Conservation (phyloP, 768 basidiomycete genomes). For the Cystobasidium tubakii region DNA sequence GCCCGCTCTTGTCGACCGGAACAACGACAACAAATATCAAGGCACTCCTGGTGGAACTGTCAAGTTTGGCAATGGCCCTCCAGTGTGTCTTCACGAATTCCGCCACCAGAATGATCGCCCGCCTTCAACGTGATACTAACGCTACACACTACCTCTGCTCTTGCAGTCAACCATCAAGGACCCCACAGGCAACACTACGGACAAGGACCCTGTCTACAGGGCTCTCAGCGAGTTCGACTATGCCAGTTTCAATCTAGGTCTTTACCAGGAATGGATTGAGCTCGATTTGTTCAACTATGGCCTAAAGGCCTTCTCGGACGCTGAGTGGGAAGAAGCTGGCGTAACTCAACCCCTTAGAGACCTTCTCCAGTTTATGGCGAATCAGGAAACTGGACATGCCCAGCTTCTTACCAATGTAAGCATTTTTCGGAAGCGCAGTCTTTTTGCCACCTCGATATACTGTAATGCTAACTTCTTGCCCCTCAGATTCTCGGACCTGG, state of each 20-base stretch:
- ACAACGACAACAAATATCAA: background rate
- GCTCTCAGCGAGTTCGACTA: slow-evolving; percentile 36
- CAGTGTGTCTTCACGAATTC: background rate
- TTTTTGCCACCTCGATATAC: slow-evolving; percentile 50
- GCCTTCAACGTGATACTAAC: background rate
- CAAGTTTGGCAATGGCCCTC: slow-evolving; percentile 15
- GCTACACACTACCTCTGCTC: background rate
- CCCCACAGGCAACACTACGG: slow-evolving; percentile 25
- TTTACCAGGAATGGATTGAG: slow-evolving; percentile 40
- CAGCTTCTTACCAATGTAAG: slow-evolving; percentile 53
- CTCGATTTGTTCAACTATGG: slow-evolving; percentile 38
- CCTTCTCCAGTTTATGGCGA: slow-evolving; percentile 60
- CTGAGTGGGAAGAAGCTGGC: slow-evolving; percentile 59
- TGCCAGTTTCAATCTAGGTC: slow-evolving; percentile 33
- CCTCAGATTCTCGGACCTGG: slow-evolving; percentile 42
- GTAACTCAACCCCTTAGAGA: slow-evolving; percentile 57
- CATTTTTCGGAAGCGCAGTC: too few relatives aligned
- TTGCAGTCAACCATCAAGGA: slow-evolving; percentile 14
- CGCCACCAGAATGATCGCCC: too few relatives aligned
- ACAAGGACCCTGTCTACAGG: slow-evolving; percentile 13
- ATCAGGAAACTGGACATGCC: slow-evolving; percentile 63
- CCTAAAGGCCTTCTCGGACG: slow-evolving; percentile 52
- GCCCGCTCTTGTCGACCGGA: background rate
- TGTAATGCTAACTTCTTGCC: slow-evolving; percentile 37
- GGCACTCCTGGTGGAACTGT: slow-evolving; percentile 1